phyloP scores from a whole-genome alignment of 768 basidiomycete species.

The Boletellus emodensis region DNA sequence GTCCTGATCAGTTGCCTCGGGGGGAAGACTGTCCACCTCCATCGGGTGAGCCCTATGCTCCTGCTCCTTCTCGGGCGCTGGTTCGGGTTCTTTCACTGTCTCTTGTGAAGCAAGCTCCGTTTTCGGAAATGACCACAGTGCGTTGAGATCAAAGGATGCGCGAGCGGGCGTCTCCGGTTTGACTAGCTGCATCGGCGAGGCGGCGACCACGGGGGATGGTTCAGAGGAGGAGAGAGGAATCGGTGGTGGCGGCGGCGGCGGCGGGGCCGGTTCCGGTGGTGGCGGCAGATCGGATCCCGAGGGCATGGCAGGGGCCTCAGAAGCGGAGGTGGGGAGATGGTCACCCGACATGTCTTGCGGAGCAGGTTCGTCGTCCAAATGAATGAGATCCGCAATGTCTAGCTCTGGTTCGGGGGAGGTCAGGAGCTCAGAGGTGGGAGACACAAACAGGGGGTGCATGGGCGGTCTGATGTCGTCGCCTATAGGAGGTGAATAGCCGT shows the following conservation, averaged over 20 bases:
- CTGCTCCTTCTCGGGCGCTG: conserved; percentile 26
- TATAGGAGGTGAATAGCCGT: conserved; percentile 25
- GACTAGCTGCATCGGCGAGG: conserved; percentile 21
- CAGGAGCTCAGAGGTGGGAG: conserved; percentile 39
- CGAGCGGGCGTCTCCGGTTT: conserved; percentile 45
- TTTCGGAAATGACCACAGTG: conserved; percentile 63
- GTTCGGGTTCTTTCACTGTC: conserved; percentile 21
- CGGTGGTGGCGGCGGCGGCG: conserved; percentile 36
- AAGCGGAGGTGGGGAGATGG: conserved; percentile 13
- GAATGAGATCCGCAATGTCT: conserved; percentile 72
- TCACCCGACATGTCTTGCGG: conserved; percentile 32
- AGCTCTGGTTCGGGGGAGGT: conserved; percentile 54
- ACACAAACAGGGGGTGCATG: conserved; percentile 33
- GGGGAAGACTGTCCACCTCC: conserved; percentile 35
- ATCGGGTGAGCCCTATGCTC: conserved; percentile 42
- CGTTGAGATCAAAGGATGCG: conserved; percentile 65
- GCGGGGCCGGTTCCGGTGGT: conserved; percentile 12
- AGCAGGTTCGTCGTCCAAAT: conserved; percentile 62
- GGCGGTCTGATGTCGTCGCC: conserved; percentile 25
- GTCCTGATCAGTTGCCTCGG: conserved; percentile 67
- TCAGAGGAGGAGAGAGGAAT: conserved; percentile 46
- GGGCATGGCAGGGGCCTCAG: conserved; percentile 11
- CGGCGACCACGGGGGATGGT: conserved; percentile 21
- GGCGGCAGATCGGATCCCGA: conserved; percentile 5
- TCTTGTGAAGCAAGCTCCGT: conserved; percentile 24